Evolutionary conservation across 495 filamentous ascomycete species (phyloP).

Genomic region (Aspergillus coremiiformis): DNA sequence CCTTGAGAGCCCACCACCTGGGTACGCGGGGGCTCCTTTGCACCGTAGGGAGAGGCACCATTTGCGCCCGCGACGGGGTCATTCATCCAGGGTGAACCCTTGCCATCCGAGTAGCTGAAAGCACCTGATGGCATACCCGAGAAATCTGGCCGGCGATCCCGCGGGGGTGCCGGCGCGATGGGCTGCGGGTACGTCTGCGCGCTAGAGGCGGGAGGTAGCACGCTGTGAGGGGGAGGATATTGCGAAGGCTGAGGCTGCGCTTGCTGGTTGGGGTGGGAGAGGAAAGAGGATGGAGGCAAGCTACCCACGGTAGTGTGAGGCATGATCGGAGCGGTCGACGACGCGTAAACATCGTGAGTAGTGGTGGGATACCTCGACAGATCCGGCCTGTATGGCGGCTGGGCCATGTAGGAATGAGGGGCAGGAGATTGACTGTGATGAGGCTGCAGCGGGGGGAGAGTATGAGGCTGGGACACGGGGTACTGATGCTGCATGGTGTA

Average conservation of each 20-base stretch:
- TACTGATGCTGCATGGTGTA: conserved; percentile 53
- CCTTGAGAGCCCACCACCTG: conserved; percentile 93
- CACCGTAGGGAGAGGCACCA: conserved; percentile 32
- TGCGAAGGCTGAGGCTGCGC: conserved; percentile 47
- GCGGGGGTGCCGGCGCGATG: conserved; percentile 61
- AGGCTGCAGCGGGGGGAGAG: conserved; percentile 63
- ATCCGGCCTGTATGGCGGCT: conserved; percentile 51
- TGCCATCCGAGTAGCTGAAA: conserved; percentile 43
- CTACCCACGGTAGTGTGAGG: conserved; percentile 53
- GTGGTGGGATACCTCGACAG: conserved; percentile 56
- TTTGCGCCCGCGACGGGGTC: conserved; percentile 35
- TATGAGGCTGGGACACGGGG: conserved; percentile 53
- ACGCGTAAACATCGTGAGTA: conserved; percentile 54
- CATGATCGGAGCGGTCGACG: conserved; percentile 38
- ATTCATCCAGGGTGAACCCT: conserved; percentile 33
- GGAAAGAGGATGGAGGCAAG: conserved; percentile 46
- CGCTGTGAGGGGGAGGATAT: conserved; percentile 54
- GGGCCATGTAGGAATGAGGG: conserved; percentile 51
- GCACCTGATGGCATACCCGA: conserved; percentile 58
- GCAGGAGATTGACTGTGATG: conserved; percentile 45
- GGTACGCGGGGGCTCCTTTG: conserved; percentile 56
- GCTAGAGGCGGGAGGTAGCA: conserved; percentile 57
- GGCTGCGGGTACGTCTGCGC: conserved; percentile 63
- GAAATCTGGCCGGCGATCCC: conserved; percentile 46
- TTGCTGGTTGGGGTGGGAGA: conserved; percentile 47